Evolutionary conservation across 1,284 basidiomycete species (phyloP).

Genomic region (Trichosporon asahii): DNA sequence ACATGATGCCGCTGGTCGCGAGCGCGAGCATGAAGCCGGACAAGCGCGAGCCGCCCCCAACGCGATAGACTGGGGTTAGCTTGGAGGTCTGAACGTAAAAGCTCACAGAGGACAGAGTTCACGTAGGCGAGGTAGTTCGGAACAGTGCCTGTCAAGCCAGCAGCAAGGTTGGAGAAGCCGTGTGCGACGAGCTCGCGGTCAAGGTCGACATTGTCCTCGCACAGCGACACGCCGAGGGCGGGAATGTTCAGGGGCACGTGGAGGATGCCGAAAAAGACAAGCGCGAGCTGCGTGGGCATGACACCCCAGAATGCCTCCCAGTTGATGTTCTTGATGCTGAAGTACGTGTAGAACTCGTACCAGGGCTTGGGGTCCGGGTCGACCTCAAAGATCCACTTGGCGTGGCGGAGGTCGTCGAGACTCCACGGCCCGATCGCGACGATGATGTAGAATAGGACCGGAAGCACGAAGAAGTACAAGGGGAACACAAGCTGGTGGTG

Average conservation of each 20-base stretch:
- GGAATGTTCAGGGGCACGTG: constrained; percentile 94
- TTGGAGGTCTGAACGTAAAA: neutral
- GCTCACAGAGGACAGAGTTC: constrained; percentile 74
- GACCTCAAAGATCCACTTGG: constrained; percentile 89
- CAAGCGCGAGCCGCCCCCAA: constrained; percentile 80
- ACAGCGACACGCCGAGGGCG: constrained; percentile 87
- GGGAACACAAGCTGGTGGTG: constrained; percentile 92
- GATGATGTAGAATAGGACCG: constrained; percentile 77
- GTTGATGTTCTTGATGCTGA: constrained; percentile 62
- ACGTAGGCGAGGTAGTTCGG: constrained; percentile 63
- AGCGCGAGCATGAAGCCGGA: constrained; percentile 81
- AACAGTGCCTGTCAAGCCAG: constrained; percentile 73
- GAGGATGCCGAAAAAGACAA: constrained; percentile 61
- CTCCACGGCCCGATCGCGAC: constrained; percentile 65
- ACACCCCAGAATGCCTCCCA: constrained; percentile 68
- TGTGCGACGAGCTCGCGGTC: constrained; percentile 91
- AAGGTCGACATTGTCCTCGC: constrained; percentile 84
- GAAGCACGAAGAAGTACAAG: constrained; percentile 80
- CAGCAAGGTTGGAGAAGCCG: constrained; percentile 82
- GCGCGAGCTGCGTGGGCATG: constrained; percentile 59
- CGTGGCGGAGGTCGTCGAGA: constrained; percentile 60
- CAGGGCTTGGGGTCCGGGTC: constrained; percentile 63
- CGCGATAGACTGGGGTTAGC: constrained; percentile 68
- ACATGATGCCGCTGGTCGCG: constrained; percentile 68
- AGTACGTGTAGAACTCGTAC: constrained; percentile 77